A percentile compares a stretch with the other conserved stretches of the same genome.
phyloP scores from a whole-genome alignment of 2,329 filamentous ascomycete genomes.

The Verticillium zaregamsianum region DNA sequence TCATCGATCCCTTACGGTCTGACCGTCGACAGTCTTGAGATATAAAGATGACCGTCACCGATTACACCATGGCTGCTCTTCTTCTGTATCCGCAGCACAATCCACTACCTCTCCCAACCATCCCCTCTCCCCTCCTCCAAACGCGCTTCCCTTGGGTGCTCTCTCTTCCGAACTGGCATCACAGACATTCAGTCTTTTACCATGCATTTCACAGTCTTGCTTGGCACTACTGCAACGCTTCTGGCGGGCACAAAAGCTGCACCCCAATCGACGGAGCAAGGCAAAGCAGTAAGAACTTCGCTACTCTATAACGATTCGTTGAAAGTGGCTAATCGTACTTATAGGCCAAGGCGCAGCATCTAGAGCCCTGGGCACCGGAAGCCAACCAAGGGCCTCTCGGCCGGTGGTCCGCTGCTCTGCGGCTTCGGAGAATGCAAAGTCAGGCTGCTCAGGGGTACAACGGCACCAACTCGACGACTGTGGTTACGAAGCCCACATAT shows the following conservation, averaged over 20 bases:
- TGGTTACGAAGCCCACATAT: not conserved
- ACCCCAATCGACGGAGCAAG: not conserved
- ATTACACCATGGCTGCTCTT: not conserved
- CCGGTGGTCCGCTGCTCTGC: not conserved
- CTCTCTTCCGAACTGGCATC: not conserved
- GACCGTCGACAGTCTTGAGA: not conserved
- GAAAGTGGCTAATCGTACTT: no score
- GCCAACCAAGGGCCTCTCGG: not conserved
- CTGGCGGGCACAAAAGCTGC: not conserved
- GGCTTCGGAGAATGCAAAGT: not conserved
- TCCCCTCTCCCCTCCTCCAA: not conserved
- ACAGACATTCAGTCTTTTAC: not conserved
- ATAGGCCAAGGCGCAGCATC: not conserved
- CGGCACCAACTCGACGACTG: slow-evolving; percentile 7
- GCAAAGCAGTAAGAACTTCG: not conserved
- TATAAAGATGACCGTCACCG: not conserved
- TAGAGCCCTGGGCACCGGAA: not conserved
- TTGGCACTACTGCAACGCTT: not conserved
- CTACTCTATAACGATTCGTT: no score
- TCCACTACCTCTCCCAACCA: not conserved
- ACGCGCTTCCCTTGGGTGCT: not conserved
- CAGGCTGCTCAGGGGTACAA: slow-evolving; percentile 1
- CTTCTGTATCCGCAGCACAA: not conserved
- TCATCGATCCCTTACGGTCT: not conserved
- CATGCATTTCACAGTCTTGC: not conserved